Conservation (phyloP, 1,139 yeast species). For the Geotrichum siamense region DNA sequence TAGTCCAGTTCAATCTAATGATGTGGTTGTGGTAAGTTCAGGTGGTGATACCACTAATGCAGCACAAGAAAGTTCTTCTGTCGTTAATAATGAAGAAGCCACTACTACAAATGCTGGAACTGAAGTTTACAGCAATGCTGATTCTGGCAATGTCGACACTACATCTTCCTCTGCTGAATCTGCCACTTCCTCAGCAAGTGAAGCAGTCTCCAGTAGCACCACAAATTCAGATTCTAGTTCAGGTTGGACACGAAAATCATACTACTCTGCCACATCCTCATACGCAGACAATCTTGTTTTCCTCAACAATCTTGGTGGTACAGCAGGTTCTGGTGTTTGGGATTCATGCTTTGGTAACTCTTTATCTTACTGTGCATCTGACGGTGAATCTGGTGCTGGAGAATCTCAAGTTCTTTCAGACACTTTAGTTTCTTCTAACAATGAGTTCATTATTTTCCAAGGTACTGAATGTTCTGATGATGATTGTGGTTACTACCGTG, state of each 20-base stretch:
- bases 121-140: neutral
- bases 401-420: conserved; percentile 55
- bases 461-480: conserved; percentile 51
- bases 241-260: conserved; percentile 70
- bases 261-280: conserved; percentile 54
- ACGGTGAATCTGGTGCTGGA: conserved; percentile 63
- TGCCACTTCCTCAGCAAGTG: conserved; percentile 24
- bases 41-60: neutral
- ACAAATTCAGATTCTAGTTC: conserved; percentile 29
- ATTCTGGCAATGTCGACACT: neutral
- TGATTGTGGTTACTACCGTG: conserved; percentile 77
- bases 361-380: conserved; percentile 66
- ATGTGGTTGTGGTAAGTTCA: neutral
- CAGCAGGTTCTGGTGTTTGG: conserved; percentile 78
- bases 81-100: too few relatives aligned
- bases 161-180: conserved; percentile 11
- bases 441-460: conserved; percentile 73
- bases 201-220: conserved; percentile 23
- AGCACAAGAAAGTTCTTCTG: neutral
- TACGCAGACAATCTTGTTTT: conserved; percentile 66
- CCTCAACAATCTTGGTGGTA: conserved; percentile 74
- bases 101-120: neutral
- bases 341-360: conserved; percentile 83
- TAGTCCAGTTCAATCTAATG: neutral
- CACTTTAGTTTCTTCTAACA: conserved; percentile 59